Evolutionary conservation across 805 yeast genomes (phyloP).

Genomic region (Cyberlindnera petersonii): DNA sequence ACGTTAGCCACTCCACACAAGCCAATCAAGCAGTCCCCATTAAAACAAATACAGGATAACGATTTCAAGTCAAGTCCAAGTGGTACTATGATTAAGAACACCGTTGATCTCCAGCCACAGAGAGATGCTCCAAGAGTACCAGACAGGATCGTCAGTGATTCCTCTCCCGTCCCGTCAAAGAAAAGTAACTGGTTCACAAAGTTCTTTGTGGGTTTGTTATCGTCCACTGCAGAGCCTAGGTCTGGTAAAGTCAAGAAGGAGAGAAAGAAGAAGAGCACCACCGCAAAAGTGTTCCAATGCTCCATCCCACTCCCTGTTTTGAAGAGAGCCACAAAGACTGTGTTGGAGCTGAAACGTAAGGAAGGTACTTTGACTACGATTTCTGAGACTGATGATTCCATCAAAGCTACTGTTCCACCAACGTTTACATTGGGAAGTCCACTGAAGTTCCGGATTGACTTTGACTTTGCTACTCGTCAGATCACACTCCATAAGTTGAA

Average conservation of each 20-base stretch:
- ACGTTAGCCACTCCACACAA: conserved; percentile 2
- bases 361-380: conserved; percentile 48
- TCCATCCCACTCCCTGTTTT: conserved; percentile 20
- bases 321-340: conserved; percentile 31
- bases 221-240: conserved; percentile 13
- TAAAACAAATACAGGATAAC: conserved; percentile 23
- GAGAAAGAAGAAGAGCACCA: conserved; percentile 11
- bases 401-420: conserved; percentile 46
- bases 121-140: conserved; percentile 26
- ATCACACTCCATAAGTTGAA: conserved; percentile 40
- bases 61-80: conserved; percentile 15
- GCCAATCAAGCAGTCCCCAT: conserved; percentile 20
- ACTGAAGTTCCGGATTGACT: conserved; percentile 42
- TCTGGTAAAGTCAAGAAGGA: conserved; percentile 13
- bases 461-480: conserved; percentile 35
- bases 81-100: conserved; percentile 19
- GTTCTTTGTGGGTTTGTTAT: conserved; percentile 30
- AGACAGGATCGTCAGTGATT: conserved; percentile 8
- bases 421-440: conserved; percentile 43
- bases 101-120: conserved; percentile 11
- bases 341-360: conserved; percentile 41
- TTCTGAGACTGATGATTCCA: conserved; percentile 40
- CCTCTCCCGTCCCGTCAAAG: conserved; percentile 22
- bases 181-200: conserved; percentile 38
- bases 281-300: conserved; percentile 13